Conservation (phyloP, 441 rosid genomes). For the Eruca vesicaria region DNA sequence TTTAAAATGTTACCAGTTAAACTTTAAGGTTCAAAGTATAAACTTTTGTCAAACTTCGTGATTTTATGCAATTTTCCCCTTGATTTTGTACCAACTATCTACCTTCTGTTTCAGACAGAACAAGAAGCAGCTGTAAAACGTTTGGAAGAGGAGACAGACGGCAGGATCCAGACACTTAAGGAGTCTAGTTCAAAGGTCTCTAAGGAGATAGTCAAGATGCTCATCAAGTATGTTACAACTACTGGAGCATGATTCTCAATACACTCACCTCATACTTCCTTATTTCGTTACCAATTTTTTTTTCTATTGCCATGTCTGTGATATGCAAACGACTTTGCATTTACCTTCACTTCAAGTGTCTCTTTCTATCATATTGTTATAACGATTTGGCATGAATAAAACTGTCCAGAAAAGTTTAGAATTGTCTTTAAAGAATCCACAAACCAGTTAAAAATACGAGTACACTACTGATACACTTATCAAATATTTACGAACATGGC, state of each 20-base stretch:
- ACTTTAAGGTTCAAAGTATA: too few relatives aligned
- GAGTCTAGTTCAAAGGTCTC: constrained; percentile 32
- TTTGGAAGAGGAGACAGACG: constrained; percentile 51
- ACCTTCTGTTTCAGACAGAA: constrained; percentile 24
- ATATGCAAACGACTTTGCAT: background rate
- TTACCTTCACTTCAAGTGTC: background rate
- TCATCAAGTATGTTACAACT: constrained; percentile 34
- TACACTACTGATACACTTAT: constrained; percentile 21
- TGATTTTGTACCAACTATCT: background rate
- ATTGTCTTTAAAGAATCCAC: constrained; percentile 9
- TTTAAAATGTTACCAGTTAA: too few relatives aligned
- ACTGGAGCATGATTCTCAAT: constrained; percentile 26
- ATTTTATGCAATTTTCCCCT: too few relatives aligned
- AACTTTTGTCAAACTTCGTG: too few relatives aligned
- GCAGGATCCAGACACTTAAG: constrained; percentile 25
- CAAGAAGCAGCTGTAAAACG: constrained; percentile 43
- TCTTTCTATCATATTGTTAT: background rate
- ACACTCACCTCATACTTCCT: background rate
- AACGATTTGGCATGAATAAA: background rate
- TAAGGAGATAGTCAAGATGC: constrained; percentile 38
- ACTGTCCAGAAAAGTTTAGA: constrained; percentile 4
- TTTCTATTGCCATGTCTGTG: too few relatives aligned
- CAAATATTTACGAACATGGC: constrained; percentile 28
- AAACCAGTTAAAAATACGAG: constrained; percentile 1
- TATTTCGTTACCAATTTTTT: background rate